Evolutionary conservation across 1,139 yeast genomes (phyloP).

Genomic region (Lodderomyces elongisporus): DNA sequence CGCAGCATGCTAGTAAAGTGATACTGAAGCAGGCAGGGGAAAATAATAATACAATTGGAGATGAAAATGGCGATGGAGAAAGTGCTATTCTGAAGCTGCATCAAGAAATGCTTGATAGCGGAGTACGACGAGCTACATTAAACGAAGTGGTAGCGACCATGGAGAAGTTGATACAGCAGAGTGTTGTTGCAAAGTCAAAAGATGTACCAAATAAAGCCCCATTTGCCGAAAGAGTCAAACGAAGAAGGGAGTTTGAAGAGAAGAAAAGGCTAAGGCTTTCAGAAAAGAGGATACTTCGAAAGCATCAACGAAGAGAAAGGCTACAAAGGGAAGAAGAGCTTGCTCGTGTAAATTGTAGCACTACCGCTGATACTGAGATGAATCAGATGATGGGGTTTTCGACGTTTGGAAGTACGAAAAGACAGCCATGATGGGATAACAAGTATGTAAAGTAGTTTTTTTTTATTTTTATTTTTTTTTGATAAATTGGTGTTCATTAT

Average conservation of each 20-base stretch:
- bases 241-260: constrained; percentile 38
- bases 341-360: constrained; percentile 8
- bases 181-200: constrained; percentile 15
- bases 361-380: constrained; percentile 25
- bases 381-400: constrained; percentile 56
- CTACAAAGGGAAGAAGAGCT: constrained; percentile 5
- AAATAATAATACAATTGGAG: too few relatives aligned
- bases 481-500: too few relatives aligned
- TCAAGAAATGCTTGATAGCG: constrained; percentile 24
- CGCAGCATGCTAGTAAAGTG: constrained; percentile 44
- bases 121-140: constrained; percentile 28
- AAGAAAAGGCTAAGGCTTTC: constrained; percentile 26
- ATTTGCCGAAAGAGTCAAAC: constrained; percentile 42
- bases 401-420: constrained; percentile 34
- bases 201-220: constrained; percentile 3
- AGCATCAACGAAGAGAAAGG: constrained; percentile 11
- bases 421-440: too few relatives aligned
- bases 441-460: too few relatives aligned
- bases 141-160: constrained; percentile 32
- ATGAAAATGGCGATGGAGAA: constrained; percentile 21
- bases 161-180: constrained; percentile 24
- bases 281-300: constrained; percentile 20
- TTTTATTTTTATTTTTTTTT: too few relatives aligned
- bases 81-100: constrained; percentile 18
- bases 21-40: constrained; percentile 4